These are phyloP conservation scores for Beauveria sp. DNA, from an alignment of 2,329 filamentous ascomycete genomes.

Conservation along the genomic window DNA sequence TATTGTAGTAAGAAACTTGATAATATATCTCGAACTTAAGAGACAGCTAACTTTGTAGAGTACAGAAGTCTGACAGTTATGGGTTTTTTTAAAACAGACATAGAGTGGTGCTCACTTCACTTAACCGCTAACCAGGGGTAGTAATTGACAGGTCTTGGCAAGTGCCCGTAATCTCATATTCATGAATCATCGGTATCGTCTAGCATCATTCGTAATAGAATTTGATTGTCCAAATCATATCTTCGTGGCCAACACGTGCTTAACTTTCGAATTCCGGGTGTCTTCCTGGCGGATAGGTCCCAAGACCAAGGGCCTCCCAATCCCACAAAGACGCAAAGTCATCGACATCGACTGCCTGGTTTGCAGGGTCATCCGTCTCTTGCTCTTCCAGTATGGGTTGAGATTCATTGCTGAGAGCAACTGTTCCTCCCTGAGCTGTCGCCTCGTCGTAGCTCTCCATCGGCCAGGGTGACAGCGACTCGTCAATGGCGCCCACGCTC, in stretches of 20 bases:
- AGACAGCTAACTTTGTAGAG: too few relatives aligned
- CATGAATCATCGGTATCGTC: too few relatives aligned
- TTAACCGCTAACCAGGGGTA: too few relatives aligned
- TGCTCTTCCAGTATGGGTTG: not conserved
- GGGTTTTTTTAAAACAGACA: not conserved
- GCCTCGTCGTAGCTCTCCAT: not conserved
- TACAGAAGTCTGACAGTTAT: too few relatives aligned
- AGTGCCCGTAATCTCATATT: not conserved
- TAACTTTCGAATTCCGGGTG: not conserved
- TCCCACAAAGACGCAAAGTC: constrained; percentile 7
- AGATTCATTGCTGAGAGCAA: not conserved
- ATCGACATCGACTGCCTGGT: not conserved
- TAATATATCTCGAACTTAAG: not conserved
- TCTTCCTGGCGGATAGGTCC: not conserved
- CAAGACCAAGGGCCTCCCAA: constrained; percentile 5
- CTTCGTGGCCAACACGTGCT: too few relatives aligned
- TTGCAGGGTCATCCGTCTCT: not conserved
- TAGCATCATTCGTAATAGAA: not conserved
- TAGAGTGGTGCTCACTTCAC: not conserved
- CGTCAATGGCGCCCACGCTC: not conserved
- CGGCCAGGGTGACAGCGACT: constrained; percentile 6
- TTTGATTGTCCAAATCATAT: not conserved
- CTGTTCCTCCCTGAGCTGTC: not conserved
- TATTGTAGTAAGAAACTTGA: not conserved
- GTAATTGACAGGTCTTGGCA: not conserved